Evolutionary conservation across 1,139 yeast species (phyloP), one percentile per base, ranked within the genome.

Genomic region (Debaryomyces nepalensis): DNA sequence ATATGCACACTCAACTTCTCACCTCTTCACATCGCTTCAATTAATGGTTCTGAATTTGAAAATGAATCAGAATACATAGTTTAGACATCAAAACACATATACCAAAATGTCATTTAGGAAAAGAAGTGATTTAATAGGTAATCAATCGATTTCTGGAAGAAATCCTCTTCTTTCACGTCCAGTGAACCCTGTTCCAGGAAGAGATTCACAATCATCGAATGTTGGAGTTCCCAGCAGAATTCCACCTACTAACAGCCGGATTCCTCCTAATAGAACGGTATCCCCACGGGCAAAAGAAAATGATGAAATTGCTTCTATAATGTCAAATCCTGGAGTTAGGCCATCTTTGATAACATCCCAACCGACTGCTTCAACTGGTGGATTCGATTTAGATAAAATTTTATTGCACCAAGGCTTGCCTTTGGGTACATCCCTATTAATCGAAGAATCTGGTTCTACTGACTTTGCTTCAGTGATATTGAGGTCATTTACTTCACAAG

Each of bases 391-490:
- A 26, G 98, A 93, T 60, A 81, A 76, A 49, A 65, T 89, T 1
- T 61, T 93, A 42, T 79, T 79, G 1, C 98, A 93, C 61, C 88
- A 81, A 47, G 99, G 99, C 0, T 59, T 91, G 11, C 98, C 98
- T 0, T 55, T 88, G 12, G 96, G 97, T 0, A 64, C 75, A 10
- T 75, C 87, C 5, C 58, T 90, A 33, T 61, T 91, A 12, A 59
- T 93, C 2, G 93, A 89, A 58, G 99, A 93, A 58, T 77, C 81
- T 10, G 95, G 96, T 0, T 84, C 95, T 11, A 91, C 99, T 0
- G 98, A 93, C 57, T 93, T 90, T 59, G 76, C 87, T 3, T 77
- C 90, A n/a, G 82, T 87, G 9, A 53, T 93, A 29, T 61, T 84
- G 27, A 79, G 93, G 48, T 72, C 82, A 3, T 87, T 83, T 69